Conservation (phyloP, 2,329 filamentous ascomycete genomes). For the Hymenoscyphus infarciens region DNA sequence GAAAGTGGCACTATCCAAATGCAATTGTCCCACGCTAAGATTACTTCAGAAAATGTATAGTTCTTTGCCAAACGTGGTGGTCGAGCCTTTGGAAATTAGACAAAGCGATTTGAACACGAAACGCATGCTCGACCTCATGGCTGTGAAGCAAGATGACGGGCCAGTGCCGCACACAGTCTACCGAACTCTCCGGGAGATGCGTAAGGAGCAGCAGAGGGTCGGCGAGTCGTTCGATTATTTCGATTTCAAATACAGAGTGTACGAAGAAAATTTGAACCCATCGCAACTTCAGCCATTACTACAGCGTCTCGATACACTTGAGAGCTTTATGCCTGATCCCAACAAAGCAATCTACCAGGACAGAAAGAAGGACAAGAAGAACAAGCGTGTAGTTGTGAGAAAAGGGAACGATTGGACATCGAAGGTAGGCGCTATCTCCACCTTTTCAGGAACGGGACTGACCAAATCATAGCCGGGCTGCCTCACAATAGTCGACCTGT, state of each 20-base stretch:
- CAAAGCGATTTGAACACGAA: constrained; percentile 48
- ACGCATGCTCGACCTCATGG: constrained; percentile 54
- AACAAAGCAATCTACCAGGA: constrained; percentile 13
- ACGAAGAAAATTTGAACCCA: constrained; percentile 41
- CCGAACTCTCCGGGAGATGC: constrained; percentile 50
- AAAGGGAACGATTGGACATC: constrained; percentile 26
- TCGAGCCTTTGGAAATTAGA: constrained; percentile 45
- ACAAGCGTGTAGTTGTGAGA: background rate
- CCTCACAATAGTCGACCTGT: constrained; percentile 68
- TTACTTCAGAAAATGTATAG: constrained; percentile 35
- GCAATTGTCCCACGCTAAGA: background rate
- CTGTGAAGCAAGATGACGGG: constrained; percentile 39
- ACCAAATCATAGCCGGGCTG: constrained; percentile 40
- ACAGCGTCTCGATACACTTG: constrained; percentile 58
- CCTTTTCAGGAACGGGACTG: background rate
- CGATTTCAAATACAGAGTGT: constrained; percentile 38
- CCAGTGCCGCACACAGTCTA: constrained; percentile 44
- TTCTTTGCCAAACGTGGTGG: constrained; percentile 39
- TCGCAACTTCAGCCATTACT: constrained; percentile 53
- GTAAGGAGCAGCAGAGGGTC: constrained; percentile 36
- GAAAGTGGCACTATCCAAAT: constrained; percentile 11
- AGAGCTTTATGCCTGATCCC: constrained; percentile 55
- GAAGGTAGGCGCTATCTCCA: constrained; percentile 15
- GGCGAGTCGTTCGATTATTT: constrained; percentile 43
- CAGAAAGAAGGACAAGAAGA: constrained; percentile 6